A percentile compares a stretch with the other conserved stretches of the same genome.
phyloP scores from a whole-genome alignment of 2,329 filamentous ascomycete genomes.

The Bipolaris victoriae region DNA sequence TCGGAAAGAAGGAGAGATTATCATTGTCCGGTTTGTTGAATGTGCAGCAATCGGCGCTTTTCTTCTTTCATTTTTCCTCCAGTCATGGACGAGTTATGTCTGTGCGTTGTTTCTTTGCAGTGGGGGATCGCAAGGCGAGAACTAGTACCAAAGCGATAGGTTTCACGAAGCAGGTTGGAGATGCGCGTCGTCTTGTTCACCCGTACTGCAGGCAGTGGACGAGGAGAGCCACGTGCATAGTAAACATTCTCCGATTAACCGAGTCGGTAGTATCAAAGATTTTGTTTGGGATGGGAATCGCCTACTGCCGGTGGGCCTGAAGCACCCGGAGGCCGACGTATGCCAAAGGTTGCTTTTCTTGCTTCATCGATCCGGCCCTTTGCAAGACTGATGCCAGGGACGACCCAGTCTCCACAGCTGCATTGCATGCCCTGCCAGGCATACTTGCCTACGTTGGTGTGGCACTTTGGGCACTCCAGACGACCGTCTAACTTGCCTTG shows the following conservation, averaged over 20 bases:
- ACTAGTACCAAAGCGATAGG: background rate
- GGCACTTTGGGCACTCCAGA: slow-evolving; percentile 84
- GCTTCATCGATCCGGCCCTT: slow-evolving; percentile 81
- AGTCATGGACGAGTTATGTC: background rate
- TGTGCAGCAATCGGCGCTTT: too few species aligned
- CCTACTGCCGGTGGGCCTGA: slow-evolving; percentile 13
- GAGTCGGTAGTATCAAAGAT: slow-evolving; percentile 10
- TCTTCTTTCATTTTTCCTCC: background rate
- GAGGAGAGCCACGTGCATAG: background rate
- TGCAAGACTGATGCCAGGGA: slow-evolving; percentile 86
- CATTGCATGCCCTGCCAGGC: slow-evolving; percentile 96
- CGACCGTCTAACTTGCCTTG: slow-evolving; percentile 82
- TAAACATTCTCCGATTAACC: background rate
- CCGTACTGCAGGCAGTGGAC: background rate
- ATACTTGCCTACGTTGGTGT: slow-evolving; percentile 85
- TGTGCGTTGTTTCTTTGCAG: background rate
- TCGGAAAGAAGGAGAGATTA: too few species aligned
- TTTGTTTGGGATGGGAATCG: slow-evolving; percentile 13
- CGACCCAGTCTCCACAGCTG: slow-evolving; percentile 88
- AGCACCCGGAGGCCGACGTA: slow-evolving; percentile 44
- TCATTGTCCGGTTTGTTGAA: too few species aligned
- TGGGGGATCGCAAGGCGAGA: background rate
- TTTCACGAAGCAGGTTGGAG: background rate
- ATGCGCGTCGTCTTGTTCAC: background rate
- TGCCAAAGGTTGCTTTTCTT: slow-evolving; percentile 38